Evolutionary conservation across 2,329 filamentous ascomycete genomes (phyloP).

Genomic region (Thielaviopsis euricoi): DNA sequence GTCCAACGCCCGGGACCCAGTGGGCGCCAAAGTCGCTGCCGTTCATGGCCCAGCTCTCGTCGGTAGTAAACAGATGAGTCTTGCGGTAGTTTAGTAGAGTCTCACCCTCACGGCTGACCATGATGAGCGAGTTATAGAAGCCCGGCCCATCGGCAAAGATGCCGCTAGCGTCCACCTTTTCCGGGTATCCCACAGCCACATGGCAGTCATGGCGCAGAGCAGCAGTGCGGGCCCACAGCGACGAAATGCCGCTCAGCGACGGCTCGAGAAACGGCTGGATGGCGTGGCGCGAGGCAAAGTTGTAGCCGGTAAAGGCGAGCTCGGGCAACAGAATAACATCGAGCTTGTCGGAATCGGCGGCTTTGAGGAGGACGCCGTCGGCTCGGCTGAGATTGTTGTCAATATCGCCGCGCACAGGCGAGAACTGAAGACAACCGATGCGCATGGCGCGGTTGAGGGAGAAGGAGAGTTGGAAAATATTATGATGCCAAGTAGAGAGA

Average conservation of each 20-base stretch:
- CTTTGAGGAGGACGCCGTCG: conserved; percentile 41
- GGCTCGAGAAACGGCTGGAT: conserved; percentile 55
- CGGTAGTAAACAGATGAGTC: conserved; percentile 36
- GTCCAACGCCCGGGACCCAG: conserved; percentile 30
- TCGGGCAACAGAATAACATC: conserved; percentile 63
- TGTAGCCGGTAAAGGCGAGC: conserved; percentile 64
- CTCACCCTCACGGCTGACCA: conserved; percentile 43
- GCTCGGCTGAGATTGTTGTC: conserved; percentile 55
- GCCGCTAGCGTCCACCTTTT: conserved; percentile 37
- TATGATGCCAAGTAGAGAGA: too few species aligned
- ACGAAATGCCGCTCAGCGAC: conserved; percentile 46
- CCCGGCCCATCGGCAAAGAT: conserved; percentile 35
- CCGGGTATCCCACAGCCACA: conserved; percentile 60
- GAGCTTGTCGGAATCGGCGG: conserved; percentile 4
- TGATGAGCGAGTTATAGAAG: conserved; percentile 37
- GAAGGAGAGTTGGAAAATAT: neutral
- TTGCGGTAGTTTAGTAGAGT: conserved; percentile 45
- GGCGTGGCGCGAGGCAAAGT: conserved; percentile 52
- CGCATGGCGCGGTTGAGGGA: conserved; percentile 31
- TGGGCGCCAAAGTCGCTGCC: conserved; percentile 34
- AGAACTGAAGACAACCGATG: conserved; percentile 56
- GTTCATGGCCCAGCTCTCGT: conserved; percentile 41
- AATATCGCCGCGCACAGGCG: conserved; percentile 51
- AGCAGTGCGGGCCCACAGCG: conserved; percentile 52
- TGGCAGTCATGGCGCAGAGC: conserved; percentile 51